These are phyloP conservation scores for Amaranthus palmeri DNA, from an alignment of 148 eudicot genomes.

Conservation along the genomic window DNA sequence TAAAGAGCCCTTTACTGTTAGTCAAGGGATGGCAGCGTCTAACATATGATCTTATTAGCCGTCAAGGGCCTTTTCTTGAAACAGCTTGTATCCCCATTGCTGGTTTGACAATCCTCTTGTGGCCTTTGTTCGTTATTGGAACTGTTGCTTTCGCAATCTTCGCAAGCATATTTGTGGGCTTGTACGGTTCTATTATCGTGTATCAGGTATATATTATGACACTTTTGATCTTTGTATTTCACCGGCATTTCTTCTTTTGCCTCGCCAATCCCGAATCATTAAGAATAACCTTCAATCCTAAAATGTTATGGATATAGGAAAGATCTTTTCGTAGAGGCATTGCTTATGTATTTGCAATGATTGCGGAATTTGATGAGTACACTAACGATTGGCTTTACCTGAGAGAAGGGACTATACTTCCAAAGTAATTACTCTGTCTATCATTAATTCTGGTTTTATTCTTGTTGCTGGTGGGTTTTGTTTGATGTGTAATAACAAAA, in stretches of 20 bases:
- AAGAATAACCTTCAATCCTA: neutral
- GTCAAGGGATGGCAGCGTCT: constrained; percentile 88
- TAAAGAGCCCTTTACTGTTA: constrained; percentile 83
- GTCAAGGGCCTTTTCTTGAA: constrained; percentile 93
- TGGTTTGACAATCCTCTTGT: constrained; percentile 74
- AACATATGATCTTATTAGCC: constrained; percentile 69
- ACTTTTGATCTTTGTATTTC: neutral
- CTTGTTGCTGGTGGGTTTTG: neutral
- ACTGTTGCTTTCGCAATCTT: constrained; percentile 59
- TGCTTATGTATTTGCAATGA: constrained; percentile 83
- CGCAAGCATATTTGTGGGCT: constrained; percentile 67
- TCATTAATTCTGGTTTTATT: constrained; percentile 9
- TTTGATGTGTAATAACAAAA: constrained; percentile 8
- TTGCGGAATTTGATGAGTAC: constrained; percentile 97
- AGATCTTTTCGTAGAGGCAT: constrained; percentile 74
- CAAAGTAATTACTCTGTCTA: constrained; percentile 55
- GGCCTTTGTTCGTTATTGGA: constrained; percentile 84
- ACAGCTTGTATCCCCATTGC: constrained; percentile 94
- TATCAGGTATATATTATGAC: constrained; percentile 56
- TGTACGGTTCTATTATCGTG: constrained; percentile 68
- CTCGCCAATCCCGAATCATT: neutral
- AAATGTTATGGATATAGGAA: constrained; percentile 45
- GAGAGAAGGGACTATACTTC: constrained; percentile 85
- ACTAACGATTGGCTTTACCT: constrained; percentile 93
- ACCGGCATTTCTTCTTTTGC: neutral